Percentiles rank a stretch among this genome's conserved stretches.
Evolutionary conservation across 345 rosid genomes (phyloP).

Genomic region (Bruguiera sexangula): DNA sequence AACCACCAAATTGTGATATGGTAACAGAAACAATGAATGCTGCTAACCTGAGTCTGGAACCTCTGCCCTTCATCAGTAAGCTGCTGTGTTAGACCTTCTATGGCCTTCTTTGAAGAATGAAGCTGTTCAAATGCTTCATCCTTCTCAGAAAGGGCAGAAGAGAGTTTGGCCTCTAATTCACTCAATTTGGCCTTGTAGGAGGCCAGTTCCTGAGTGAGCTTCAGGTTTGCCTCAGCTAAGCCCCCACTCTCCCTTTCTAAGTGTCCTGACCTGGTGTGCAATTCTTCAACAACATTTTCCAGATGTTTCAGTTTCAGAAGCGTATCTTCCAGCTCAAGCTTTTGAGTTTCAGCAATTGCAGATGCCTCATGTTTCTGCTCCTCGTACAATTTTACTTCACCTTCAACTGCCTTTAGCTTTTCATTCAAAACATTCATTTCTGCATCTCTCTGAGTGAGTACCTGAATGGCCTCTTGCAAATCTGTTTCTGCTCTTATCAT

Average conservation of each 20-base stretch:
- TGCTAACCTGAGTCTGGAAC: slow-evolving; percentile 73
- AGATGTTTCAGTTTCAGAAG: slow-evolving; percentile 49
- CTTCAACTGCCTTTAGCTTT: slow-evolving; percentile 53
- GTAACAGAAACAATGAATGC: slow-evolving; percentile 10
- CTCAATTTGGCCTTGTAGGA: slow-evolving; percentile 51
- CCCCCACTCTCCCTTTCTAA: slow-evolving; percentile 71
- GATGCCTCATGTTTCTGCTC: slow-evolving; percentile 58
- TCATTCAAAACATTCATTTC: slow-evolving; percentile 58
- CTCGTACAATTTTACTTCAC: slow-evolving; percentile 49
- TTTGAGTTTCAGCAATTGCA: slow-evolving; percentile 44
- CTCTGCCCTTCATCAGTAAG: slow-evolving; percentile 61
- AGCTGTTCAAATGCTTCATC: slow-evolving; percentile 60
- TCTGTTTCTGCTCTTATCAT: slow-evolving; percentile 37
- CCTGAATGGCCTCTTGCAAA: slow-evolving; percentile 54
- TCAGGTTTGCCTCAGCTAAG: slow-evolving; percentile 74
- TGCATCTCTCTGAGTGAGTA: slow-evolving; percentile 45
- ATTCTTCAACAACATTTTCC: slow-evolving; percentile 62
- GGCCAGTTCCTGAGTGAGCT: slow-evolving; percentile 69
- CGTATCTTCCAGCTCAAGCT: slow-evolving; percentile 66
- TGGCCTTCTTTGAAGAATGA: slow-evolving; percentile 49
- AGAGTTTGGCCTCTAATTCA: slow-evolving; percentile 53
- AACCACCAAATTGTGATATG: not conserved
- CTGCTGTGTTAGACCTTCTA: slow-evolving; percentile 60
- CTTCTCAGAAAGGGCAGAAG: slow-evolving; percentile 51
- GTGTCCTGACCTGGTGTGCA: slow-evolving; percentile 47